phyloP scores from a whole-genome alignment of 2,329 filamentous ascomycete genomes.

The Dichotomopilus funicola region DNA sequence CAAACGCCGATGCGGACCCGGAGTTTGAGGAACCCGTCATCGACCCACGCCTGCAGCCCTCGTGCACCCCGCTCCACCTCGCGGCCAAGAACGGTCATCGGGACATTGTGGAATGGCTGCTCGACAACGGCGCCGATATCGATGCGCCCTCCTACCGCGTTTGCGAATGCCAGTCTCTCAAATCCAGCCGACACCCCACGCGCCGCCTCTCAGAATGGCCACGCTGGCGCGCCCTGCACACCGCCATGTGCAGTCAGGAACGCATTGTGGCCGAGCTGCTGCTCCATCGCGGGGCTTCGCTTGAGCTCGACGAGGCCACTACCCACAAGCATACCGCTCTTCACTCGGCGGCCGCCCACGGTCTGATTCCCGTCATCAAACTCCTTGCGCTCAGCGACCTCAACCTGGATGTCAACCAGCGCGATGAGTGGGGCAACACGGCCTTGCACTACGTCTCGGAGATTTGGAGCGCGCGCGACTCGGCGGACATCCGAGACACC shows the following conservation, averaged over 20 bases:
- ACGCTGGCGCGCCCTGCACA: slow-evolving; percentile 22
- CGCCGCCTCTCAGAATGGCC: slow-evolving; percentile 17
- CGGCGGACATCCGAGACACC: slow-evolving; percentile 19
- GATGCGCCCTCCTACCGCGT: slow-evolving; percentile 31
- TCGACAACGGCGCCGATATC: slow-evolving; percentile 42
- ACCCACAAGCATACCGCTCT: slow-evolving; percentile 19
- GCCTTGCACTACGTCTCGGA: slow-evolving; percentile 23
- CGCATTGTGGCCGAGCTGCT: slow-evolving; percentile 22
- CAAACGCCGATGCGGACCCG: slow-evolving; percentile 6
- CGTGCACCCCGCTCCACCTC: slow-evolving; percentile 19
- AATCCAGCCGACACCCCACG: slow-evolving; percentile 10
- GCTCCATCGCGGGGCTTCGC: slow-evolving; percentile 20
- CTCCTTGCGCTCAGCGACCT: slow-evolving; percentile 19
- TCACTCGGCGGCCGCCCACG: slow-evolving; percentile 23
- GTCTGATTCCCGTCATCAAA: slow-evolving; percentile 22
- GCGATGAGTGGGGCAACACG: slow-evolving; percentile 21
- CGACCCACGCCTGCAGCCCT: slow-evolving; percentile 5
- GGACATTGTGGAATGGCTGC: slow-evolving; percentile 21
- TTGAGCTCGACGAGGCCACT: slow-evolving; percentile 12
- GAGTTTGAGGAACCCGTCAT: background rate
- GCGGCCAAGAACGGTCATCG: slow-evolving; percentile 22
- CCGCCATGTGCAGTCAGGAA: slow-evolving; percentile 21
- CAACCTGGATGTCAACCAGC: slow-evolving; percentile 21
- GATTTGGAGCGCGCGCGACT: slow-evolving; percentile 18
- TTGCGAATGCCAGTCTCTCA: slow-evolving; percentile 21